Evolutionary conservation across 2,329 filamentous ascomycete genomes (phyloP).

Genomic region (Kalaharituber pfeilii): DNA sequence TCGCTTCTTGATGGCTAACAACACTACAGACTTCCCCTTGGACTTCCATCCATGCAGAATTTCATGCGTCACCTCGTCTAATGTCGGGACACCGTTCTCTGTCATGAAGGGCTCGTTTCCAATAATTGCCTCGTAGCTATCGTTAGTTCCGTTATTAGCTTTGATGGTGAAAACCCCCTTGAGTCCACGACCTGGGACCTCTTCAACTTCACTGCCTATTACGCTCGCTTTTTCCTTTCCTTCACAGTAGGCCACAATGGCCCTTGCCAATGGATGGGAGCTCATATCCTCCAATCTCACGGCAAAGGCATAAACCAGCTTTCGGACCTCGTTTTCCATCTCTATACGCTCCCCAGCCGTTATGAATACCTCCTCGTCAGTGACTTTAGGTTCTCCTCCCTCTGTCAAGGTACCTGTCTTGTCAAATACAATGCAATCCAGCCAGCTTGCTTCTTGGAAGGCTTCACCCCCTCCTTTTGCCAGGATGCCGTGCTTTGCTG

Average conservation of each 20-base stretch:
- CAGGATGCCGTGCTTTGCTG: conserved; percentile 39
- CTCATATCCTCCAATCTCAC: conserved; percentile 48
- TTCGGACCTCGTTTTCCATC: conserved; percentile 2
- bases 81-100: conserved; percentile 22
- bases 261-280: conserved; percentile 56
- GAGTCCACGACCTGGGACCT: conserved; percentile 55
- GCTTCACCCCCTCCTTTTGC: conserved; percentile 43
- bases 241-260: conserved; percentile 46
- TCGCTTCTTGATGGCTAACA: conserved; percentile 34
- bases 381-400: conserved; percentile 52
- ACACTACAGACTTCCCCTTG: conserved; percentile 46
- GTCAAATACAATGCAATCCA: conserved; percentile 42
- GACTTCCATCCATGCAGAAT: conserved; percentile 36
- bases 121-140: conserved; percentile 39
- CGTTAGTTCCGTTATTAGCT: conserved; percentile 9
- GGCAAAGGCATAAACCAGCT: conserved; percentile 11
- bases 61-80: conserved; percentile 2
- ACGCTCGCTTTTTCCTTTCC: conserved; percentile 21
- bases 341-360: background rate
- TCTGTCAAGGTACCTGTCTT: conserved; percentile 43
- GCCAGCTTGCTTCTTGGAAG: conserved; percentile 39
- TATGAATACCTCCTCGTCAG: conserved; percentile 28
- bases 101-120: conserved; percentile 57
- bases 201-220: conserved; percentile 33
- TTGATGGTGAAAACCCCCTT: conserved; percentile 36